Evolutionary conservation across 2,329 filamentous ascomycete species (phyloP).

Genomic region (Fusarium multiceps): DNA sequence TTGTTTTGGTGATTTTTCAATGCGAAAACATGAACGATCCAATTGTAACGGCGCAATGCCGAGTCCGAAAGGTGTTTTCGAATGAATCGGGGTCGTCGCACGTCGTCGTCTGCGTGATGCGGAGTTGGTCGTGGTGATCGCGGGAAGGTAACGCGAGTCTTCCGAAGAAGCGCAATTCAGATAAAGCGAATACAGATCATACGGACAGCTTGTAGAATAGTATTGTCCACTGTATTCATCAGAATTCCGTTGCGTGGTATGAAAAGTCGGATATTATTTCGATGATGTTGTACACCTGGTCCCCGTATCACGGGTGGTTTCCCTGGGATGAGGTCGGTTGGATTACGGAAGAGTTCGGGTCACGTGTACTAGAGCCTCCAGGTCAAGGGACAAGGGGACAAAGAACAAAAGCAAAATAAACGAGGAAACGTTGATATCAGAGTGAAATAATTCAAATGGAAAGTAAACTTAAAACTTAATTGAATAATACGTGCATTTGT

Average conservation of each 20-base stretch:
- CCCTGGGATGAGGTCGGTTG: slow-evolving; percentile 38
- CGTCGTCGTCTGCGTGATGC: slow-evolving; percentile 38
- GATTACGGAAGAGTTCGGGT: slow-evolving; percentile 31
- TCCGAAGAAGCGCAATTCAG: slow-evolving; percentile 32
- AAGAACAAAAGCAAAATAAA: neutral
- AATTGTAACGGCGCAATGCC: slow-evolving; percentile 30
- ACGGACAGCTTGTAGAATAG: neutral
- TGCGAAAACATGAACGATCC: slow-evolving; percentile 41
- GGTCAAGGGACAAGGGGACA: neutral
- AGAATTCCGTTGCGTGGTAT: slow-evolving; percentile 8
- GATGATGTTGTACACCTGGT: slow-evolving; percentile 41
- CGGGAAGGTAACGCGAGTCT: slow-evolving; percentile 25
- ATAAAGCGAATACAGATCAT: slow-evolving; percentile 31
- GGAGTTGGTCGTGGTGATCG: slow-evolving; percentile 38
- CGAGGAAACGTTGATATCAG: neutral
- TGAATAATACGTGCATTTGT: slow-evolving; percentile 11
- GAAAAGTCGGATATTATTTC: slow-evolving; percentile 25
- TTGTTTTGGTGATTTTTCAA: slow-evolving; percentile 21
- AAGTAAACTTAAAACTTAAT: slow-evolving; percentile 1
- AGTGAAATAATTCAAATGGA: neutral
- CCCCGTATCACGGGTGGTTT: slow-evolving; percentile 45
- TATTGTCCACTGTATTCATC: neutral
- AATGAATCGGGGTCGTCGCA: slow-evolving; percentile 32
- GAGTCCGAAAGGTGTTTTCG: slow-evolving; percentile 13
- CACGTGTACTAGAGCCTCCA: slow-evolving; percentile 37